Base-by-base conservation (phyloP, 768 basidiomycete species). In the Panaeolus papilionaceus region DNA sequence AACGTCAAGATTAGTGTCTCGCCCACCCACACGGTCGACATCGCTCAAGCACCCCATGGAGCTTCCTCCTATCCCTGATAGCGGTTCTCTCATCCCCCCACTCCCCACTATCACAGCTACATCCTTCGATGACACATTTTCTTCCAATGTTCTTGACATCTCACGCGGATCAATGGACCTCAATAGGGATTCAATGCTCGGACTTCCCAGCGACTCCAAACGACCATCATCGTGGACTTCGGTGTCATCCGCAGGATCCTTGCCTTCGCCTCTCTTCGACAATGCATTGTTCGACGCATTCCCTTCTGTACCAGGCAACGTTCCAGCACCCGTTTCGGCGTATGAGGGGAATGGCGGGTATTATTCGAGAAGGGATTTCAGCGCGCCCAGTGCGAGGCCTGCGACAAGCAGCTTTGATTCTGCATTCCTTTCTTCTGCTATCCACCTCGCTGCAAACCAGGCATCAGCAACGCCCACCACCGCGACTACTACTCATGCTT, bases 211-310 rank as follows among this genome's bases (percentile, higher is more conserved):
- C 0, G 54, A 58, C 33, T n/a, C 66, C 9, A 63, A 72, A 3
- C 79, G 83, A 11, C 82, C 83, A 0, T 69, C 75, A 4, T 87
- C 88, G 2, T 85, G 84, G 83, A 76, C 81, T 66, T 88, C 86
- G 4, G 76, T 79, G 20, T 78, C 81, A 9, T 77, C 84, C 38
- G 66, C 78, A 18, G 74, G 81, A 42, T 80, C 82, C 2, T 79
- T 74, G 68, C 79, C 80, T 69, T 87, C 81, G 68, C 87, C 79
- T 62, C 71, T 83, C 28, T 84, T 92, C 49, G 89, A 90, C 72
- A 79, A 81, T 68, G 85, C 85, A 11, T 77, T 91, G 26, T 91
- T 89, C 70, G 91, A 92, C 67, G 85, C 89, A 7, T 92, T 93
- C 77, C 92, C 92, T 26, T 85, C 85, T 39, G 91, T 92, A 5